Evolutionary conservation across 805 yeast genomes (phyloP).

Genomic region (Myxozyma geophila): DNA sequence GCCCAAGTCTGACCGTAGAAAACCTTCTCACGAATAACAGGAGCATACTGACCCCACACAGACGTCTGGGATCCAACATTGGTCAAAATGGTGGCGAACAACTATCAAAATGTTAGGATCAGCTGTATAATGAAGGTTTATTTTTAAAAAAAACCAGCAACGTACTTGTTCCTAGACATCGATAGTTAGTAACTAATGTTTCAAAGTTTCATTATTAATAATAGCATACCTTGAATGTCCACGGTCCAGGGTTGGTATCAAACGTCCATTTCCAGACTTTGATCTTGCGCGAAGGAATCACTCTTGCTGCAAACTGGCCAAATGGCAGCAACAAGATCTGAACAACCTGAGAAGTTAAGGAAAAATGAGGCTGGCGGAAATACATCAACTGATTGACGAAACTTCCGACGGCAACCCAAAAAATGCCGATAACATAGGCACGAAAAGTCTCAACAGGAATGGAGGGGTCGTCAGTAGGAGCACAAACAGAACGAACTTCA

Average conservation of each 20-base stretch:
- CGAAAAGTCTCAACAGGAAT: conserved; percentile 57
- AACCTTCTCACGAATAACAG: conserved; percentile 29
- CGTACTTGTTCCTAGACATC: neutral
- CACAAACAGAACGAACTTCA: conserved; percentile 51
- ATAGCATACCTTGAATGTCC: conserved; percentile 52
- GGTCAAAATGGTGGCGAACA: conserved; percentile 57
- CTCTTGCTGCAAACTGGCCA: conserved; percentile 53
- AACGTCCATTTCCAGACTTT: conserved; percentile 48
- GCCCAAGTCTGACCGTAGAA: conserved; percentile 47
- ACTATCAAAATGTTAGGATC: conserved; percentile 56
- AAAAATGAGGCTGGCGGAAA: conserved; percentile 59
- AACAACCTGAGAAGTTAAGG: conserved; percentile 57
- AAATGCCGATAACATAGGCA: conserved; percentile 56
- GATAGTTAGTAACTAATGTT: neutral
- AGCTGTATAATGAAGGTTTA: too few species aligned
- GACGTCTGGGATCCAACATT: conserved; percentile 32
- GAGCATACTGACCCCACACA: conserved; percentile 34
- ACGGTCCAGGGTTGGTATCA: conserved; percentile 66
- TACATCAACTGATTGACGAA: conserved; percentile 63
- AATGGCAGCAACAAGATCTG: conserved; percentile 64
- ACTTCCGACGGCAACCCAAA: conserved; percentile 61
- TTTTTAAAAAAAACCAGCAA: conserved; percentile 1
- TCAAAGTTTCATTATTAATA: neutral
- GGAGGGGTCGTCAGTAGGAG: conserved; percentile 51
- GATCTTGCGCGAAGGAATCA: conserved; percentile 54